These are phyloP conservation scores for Cercophora sp. DNA, from an alignment of 495 filamentous ascomycete species.

Conservation along the genomic window DNA sequence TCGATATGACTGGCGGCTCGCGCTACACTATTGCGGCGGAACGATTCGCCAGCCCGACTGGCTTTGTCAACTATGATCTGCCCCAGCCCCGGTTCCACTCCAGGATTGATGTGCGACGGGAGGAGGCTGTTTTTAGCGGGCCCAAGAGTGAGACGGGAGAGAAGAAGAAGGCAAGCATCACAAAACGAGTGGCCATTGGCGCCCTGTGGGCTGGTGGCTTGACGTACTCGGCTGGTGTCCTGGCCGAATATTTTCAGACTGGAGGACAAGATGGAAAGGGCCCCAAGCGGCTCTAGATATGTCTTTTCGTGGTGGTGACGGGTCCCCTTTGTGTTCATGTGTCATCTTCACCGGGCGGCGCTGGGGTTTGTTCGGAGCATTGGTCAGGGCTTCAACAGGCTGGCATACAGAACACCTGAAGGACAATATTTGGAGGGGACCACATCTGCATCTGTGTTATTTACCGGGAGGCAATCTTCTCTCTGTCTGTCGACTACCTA, in stretches of 20 bases:
- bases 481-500: too few species aligned
- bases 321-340: not conserved
- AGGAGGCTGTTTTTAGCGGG: conserved; percentile 55
- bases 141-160: not conserved
- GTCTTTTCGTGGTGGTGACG: too few species aligned
- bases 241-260: conserved; percentile 61
- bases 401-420: too few species aligned
- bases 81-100: conserved; percentile 31
- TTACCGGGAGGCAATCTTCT: too few species aligned
- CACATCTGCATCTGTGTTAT: too few species aligned
- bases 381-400: too few species aligned
- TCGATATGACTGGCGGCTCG: conserved; percentile 49
- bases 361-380: too few species aligned
- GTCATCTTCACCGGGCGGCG: too few species aligned
- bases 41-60: conserved; percentile 51
- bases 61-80: conserved; percentile 54
- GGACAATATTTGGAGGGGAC: too few species aligned
- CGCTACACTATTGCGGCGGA: conserved; percentile 40
- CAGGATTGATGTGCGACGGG: conserved; percentile 49
- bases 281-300: conserved; percentile 18
- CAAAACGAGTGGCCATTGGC: conserved; percentile 52
- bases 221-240: conserved; percentile 67
- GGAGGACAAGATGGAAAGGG: conserved; percentile 54
- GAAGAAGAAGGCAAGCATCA: conserved; percentile 23
- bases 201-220: conserved; percentile 57